A percentile compares a stretch with the other conserved stretches of the same genome.
Evolutionary conservation across 2,329 filamentous ascomycete genomes (phyloP).

Genomic region (Drechslera avenae): DNA sequence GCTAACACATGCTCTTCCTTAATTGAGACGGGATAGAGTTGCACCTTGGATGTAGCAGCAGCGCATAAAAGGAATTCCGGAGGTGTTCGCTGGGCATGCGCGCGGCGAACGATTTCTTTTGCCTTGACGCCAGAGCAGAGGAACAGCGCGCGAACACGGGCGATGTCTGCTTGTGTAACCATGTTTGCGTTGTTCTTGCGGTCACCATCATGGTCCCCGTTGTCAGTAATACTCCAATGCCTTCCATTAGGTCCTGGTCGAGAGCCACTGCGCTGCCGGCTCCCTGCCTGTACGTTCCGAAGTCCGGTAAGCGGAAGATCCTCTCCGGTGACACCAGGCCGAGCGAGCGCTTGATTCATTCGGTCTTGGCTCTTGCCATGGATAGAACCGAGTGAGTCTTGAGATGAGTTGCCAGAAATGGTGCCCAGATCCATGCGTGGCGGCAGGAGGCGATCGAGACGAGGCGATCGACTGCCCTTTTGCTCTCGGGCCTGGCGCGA

Average conservation of each 20-base stretch:
- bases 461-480: slow-evolving; percentile 47
- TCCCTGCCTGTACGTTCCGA: slow-evolving; percentile 19
- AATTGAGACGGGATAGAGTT: slow-evolving; percentile 54
- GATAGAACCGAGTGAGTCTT: slow-evolving; percentile 28
- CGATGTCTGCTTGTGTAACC: slow-evolving; percentile 70
- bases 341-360: slow-evolving; percentile 40
- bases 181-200: slow-evolving; percentile 31
- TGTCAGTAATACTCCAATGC: slow-evolving; percentile 64
- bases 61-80: slow-evolving; percentile 47
- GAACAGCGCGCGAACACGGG: slow-evolving; percentile 76
- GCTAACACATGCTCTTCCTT: slow-evolving; percentile 61
- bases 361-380: slow-evolving; percentile 32
- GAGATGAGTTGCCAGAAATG: slow-evolving; percentile 31
- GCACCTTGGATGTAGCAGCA: slow-evolving; percentile 51
- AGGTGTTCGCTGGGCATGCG: slow-evolving; percentile 53
- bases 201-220: slow-evolving; percentile 37
- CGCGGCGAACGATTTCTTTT: slow-evolving; percentile 73
- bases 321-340: slow-evolving; percentile 36
- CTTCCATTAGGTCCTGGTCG: slow-evolving; percentile 50
- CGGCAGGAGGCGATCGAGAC: slow-evolving; percentile 54
- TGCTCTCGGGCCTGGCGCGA: slow-evolving; percentile 49
- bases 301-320: slow-evolving; percentile 40
- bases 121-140: slow-evolving; percentile 90
- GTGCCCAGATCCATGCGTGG: slow-evolving; percentile 56
- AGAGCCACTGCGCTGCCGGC: slow-evolving; percentile 32